Evolutionary conservation across 1,284 basidiomycete species (phyloP).

Genomic region (Sanghuangporus sanghuang): DNA sequence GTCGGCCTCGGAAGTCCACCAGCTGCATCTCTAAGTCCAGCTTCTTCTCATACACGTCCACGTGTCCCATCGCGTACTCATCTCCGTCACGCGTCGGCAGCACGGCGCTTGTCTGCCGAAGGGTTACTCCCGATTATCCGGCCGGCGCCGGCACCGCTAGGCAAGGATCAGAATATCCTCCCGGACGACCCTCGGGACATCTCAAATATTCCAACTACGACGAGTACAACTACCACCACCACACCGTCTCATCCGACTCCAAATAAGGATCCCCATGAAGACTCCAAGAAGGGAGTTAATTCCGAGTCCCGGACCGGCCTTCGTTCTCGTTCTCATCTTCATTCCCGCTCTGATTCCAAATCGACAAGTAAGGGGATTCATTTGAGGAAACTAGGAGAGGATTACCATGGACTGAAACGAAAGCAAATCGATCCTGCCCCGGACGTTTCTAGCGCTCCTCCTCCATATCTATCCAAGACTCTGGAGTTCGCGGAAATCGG

Average conservation of each 20-base stretch:
- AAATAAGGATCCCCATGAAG: too few species aligned
- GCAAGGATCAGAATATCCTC: not conserved
- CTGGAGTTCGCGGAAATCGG: not conserved
- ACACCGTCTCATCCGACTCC: too few species aligned
- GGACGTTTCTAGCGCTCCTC: not conserved
- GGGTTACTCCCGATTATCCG: not conserved
- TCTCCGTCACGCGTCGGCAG: conserved; percentile 2
- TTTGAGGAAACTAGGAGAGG: not conserved
- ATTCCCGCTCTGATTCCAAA: too few species aligned
- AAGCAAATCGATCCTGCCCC: not conserved
- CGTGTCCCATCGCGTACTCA: not conserved
- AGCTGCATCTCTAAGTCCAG: not conserved
- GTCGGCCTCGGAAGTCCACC: not conserved
- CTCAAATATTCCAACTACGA: too few species aligned
- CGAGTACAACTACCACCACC: too few species aligned
- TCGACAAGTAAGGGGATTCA: not conserved
- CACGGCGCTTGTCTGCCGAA: conserved; percentile 1
- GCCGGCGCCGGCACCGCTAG: not conserved
- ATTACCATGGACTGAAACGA: not conserved
- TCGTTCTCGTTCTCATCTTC: not conserved
- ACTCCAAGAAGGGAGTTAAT: too few species aligned
- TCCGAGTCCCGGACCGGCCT: too few species aligned
- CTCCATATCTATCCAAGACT: conserved; percentile 1
- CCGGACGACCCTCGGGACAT: not conserved
- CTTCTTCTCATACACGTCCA: not conserved